These are phyloP conservation scores for Poronia punctata DNA, from an alignment of 495 filamentous ascomycete genomes.

Conservation along the genomic window DNA sequence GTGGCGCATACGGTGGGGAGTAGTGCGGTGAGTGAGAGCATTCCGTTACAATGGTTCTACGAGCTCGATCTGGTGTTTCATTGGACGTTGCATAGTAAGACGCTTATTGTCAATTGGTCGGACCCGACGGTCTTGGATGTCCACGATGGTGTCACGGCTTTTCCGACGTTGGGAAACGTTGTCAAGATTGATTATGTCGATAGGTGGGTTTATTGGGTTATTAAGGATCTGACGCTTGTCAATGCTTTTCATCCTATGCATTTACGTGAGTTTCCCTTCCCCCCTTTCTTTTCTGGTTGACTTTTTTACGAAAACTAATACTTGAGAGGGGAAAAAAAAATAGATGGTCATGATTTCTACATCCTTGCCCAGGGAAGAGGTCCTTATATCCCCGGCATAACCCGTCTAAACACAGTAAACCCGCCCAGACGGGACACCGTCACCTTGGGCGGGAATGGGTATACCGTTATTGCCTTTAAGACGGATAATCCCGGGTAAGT, in stretches of 20 bases:
- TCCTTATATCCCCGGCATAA: slow-evolving; percentile 15
- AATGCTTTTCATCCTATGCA: slow-evolving; percentile 44
- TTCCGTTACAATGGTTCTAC: neutral
- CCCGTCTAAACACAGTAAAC: slow-evolving; percentile 22
- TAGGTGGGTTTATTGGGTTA: slow-evolving; percentile 46
- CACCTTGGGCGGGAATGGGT: slow-evolving; percentile 30
- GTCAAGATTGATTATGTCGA: slow-evolving; percentile 28
- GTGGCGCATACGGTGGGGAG: slow-evolving; percentile 15
- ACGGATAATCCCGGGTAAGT: slow-evolving; percentile 36
- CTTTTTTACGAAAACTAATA: slow-evolving; percentile 44
- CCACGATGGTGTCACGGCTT: slow-evolving; percentile 22
- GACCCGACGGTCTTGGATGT: slow-evolving; percentile 31
- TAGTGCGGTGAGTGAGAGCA: slow-evolving; percentile 3
- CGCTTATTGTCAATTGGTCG: slow-evolving; percentile 34
- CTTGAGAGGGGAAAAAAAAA: slow-evolving; percentile 24
- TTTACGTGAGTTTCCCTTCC: slow-evolving; percentile 26
- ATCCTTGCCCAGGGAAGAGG: slow-evolving; percentile 41
- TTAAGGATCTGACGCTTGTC: slow-evolving; percentile 43
- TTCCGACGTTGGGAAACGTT: slow-evolving; percentile 31
- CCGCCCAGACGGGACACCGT: slow-evolving; percentile 24
- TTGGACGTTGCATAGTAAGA: slow-evolving; percentile 30
- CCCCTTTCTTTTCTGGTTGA: slow-evolving; percentile 17
- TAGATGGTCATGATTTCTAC: slow-evolving; percentile 56
- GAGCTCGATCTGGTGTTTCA: slow-evolving; percentile 19
- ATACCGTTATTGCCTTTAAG: slow-evolving; percentile 38